phyloP scores from a whole-genome alignment of 208 protist genomes.

The Crithidia thermophila region DNA sequence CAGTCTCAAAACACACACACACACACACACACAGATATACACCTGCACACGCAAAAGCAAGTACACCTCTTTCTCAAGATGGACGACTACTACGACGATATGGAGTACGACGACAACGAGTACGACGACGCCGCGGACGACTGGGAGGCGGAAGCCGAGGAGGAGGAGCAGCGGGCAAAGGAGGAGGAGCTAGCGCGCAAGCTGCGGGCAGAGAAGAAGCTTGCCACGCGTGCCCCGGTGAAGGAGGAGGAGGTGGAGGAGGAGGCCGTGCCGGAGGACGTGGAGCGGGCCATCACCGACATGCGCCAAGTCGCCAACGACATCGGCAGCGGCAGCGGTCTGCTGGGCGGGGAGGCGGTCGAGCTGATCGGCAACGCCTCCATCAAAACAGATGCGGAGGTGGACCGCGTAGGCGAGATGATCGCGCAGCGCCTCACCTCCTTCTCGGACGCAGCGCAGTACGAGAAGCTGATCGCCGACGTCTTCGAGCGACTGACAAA shows the following conservation, averaged over 20 bases:
- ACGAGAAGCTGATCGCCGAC: slow-evolving; percentile 47
- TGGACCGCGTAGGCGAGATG: slow-evolving; percentile 42
- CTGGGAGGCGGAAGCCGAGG: slow-evolving; percentile 77
- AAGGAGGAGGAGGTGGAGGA: slow-evolving; percentile 44
- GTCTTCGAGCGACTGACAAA: slow-evolving; percentile 54
- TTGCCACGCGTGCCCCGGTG: slow-evolving; percentile 56
- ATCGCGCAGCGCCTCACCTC: slow-evolving; percentile 64
- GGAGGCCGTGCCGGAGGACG: slow-evolving; percentile 52
- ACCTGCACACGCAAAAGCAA: neutral
- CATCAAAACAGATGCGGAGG: slow-evolving; percentile 38
- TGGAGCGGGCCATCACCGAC: slow-evolving; percentile 52
- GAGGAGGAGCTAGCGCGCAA: slow-evolving; percentile 53
- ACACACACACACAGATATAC: too few species aligned
- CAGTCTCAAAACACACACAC: neutral
- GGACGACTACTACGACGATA: slow-evolving; percentile 52
- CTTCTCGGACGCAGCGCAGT: slow-evolving; percentile 42
- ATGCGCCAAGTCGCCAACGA: slow-evolving; percentile 67
- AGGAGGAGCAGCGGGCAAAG: slow-evolving; percentile 61
- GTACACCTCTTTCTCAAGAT: slow-evolving; percentile 8
- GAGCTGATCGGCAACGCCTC: slow-evolving; percentile 52
- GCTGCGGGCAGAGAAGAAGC: slow-evolving; percentile 60
- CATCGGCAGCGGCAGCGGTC: slow-evolving; percentile 33
- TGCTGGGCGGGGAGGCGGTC: slow-evolving; percentile 32
- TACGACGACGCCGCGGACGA: slow-evolving; percentile 86
- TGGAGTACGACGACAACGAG: slow-evolving; percentile 49